phyloP scores from a whole-genome alignment of 2,329 filamentous ascomycete species.

The Cytospora paraplurivora region DNA sequence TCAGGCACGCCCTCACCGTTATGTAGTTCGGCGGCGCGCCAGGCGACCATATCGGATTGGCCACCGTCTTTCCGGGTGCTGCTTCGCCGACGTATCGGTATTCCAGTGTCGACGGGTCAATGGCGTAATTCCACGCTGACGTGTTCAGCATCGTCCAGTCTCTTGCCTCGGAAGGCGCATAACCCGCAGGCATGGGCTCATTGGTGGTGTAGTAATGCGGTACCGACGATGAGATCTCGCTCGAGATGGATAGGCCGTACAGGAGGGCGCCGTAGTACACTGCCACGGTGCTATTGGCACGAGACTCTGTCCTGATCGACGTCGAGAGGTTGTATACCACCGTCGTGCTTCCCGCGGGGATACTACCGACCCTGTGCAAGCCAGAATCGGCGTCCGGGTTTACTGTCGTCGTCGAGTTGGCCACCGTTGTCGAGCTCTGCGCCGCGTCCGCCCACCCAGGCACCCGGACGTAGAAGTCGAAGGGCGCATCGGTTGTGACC shows the following conservation, averaged over 20 bases:
- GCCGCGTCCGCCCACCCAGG: constrained; percentile 36
- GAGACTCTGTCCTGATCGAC: constrained; percentile 35
- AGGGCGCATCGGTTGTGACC: constrained; percentile 35
- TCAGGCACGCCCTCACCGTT: constrained; percentile 37
- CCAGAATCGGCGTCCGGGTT: constrained; percentile 29
- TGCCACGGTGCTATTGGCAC: constrained; percentile 37
- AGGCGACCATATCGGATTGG: constrained; percentile 37
- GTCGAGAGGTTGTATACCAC: constrained; percentile 34
- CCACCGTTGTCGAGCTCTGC: constrained; percentile 22
- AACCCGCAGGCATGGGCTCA: constrained; percentile 29
- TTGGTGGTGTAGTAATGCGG: constrained; percentile 31
- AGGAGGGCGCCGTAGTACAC: constrained; percentile 38
- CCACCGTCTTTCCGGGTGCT: constrained; percentile 24
- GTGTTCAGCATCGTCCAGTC: constrained; percentile 36
- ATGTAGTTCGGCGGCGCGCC: constrained; percentile 38
- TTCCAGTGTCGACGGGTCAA: constrained; percentile 38
- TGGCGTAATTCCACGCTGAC: constrained; percentile 38
- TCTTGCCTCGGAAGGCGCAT: constrained; percentile 33
- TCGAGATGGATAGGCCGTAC: constrained; percentile 37
- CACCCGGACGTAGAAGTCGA: constrained; percentile 39
- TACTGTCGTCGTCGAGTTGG: constrained; percentile 26
- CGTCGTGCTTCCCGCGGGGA: constrained; percentile 29
- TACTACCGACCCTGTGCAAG: constrained; percentile 34
- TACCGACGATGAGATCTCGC: constrained; percentile 31
- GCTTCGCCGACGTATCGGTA: constrained; percentile 28